Evolutionary conservation across 495 filamentous ascomycete genomes (phyloP), one percentile per base, ranked within the genome.

Genomic region (Aspergillus funiculosus): DNA sequence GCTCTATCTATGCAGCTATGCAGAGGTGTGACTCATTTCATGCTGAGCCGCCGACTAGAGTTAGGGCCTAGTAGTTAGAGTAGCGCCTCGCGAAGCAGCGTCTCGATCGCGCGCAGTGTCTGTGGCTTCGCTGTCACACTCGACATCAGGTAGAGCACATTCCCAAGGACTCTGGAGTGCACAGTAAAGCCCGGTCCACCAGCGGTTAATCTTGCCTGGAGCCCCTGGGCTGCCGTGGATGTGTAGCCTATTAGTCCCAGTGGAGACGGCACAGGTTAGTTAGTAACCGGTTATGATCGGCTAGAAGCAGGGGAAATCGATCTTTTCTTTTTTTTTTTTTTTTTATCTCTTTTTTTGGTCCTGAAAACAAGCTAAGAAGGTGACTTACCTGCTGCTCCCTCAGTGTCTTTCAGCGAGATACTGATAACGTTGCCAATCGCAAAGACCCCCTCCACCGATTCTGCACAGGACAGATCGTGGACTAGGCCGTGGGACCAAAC

Each of bases 91-190:
- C 63, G 63, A 13, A 72, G 50, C 3, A 72, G 20, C 0, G 19
- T 57, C 52, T 81, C 73, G 35, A 85, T 64, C 39, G 56, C 61
- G n/a, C 44, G 50, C 10, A 85, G 37, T 3, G 73, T 72, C 39
- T 74, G 68, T 19, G 63, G 53, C 15, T 60, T 73, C 1, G 77
- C 77, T 1, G 72, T 85, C 56, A 82, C 73, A 51, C 81, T 79
- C 4, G 82, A 76, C 85, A 90, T 89, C 20, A 89, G 50, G 62
- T 90, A 90, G 3, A 88, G 61, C 13, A 87, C 81, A 63, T 88
- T 87, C 0, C 85, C 86, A 22, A 90, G 64, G 4, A 85, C 82
- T 13, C 86, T 64, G n/a, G 75, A 81, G 64, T 90, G 85, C 11
- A 89, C 70, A 48, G 77, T 77, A 64, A 78, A 80, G 6, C 64